Evolutionary conservation across 1,284 basidiomycete genomes (phyloP), one percentile per base, ranked within the genome.

Genomic region (Cystobasidium sp.): DNA sequence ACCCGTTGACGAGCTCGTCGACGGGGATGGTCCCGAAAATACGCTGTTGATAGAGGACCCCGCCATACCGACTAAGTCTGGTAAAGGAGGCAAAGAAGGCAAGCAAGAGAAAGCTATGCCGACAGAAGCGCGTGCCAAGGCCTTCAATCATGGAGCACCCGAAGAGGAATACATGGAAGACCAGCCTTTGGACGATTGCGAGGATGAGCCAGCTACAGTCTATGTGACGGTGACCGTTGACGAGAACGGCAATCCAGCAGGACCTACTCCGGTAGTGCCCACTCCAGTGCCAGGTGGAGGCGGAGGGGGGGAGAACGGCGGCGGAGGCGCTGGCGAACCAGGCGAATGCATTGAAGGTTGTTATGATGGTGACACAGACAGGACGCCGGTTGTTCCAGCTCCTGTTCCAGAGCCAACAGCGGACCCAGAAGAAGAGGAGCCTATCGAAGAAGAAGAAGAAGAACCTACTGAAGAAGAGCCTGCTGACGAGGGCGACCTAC

Each of bases 181-280:
- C 31, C 31, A 31, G 31, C 31, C 31, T 31, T 31, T 31, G 24
- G 55, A 58, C 16, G 20, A 37, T 22, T 22, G 37, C 39, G 67
- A 49, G 18, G 39, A 56, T 44, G 55, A 22, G 18, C 67, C 53
- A 6, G 67, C 47, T 41, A 49, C 47, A 41, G 67, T 68, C 31
- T 68, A 58, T 31, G 55, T 68, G 31, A 68, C 67, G 14, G 41
- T 58, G 18, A 68, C 67, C 6, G 67, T 68, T 22, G 67, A 68
- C 55, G 43, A 43, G 14, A 16, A 67, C 20, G 65, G 65, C 20
- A 22, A 67, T 8, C 65, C 65, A 31, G 14, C 24, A 1, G 41
- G 41, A 44, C 24, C 47, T 4, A 24, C 20, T 67, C 39, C 59
- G 8, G 22, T n/a, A 18, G 59, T n/a, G 31, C 31, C 31, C 31